Evolutionary conservation across 106 monocot genomes (phyloP).

Genomic region (Phalaenopsis equestris): DNA sequence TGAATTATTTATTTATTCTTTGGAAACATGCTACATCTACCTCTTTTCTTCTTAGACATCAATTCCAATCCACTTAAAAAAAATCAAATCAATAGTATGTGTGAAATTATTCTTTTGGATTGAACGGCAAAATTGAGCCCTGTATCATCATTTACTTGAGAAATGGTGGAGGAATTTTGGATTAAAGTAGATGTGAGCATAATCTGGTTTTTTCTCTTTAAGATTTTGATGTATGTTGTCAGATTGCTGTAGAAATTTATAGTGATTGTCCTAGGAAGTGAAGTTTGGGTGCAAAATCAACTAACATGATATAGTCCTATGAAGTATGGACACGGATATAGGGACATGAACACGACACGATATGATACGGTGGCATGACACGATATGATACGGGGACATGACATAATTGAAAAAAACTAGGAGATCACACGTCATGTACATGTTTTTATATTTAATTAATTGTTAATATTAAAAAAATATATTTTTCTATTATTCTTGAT

Average conservation of each 20-base stretch:
- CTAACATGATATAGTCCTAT: background rate
- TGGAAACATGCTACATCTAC: background rate
- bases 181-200: background rate
- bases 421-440: too few relatives aligned
- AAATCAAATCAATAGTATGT: background rate
- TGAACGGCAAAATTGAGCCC: background rate
- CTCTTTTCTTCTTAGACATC: background rate
- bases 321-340: too few relatives aligned
- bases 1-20: background rate
- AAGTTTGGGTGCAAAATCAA: background rate
- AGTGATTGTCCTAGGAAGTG: background rate
- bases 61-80: background rate
- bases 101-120: background rate
- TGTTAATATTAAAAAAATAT: too few relatives aligned
- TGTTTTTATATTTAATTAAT: too few relatives aligned
- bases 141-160: background rate
- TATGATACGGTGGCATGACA: too few relatives aligned
- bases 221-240: background rate
- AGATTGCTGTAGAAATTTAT: background rate
- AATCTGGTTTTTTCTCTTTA: background rate
- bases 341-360: too few relatives aligned
- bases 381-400: too few relatives aligned
- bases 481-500: too few relatives aligned
- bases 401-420: too few relatives aligned
- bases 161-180: background rate